Evolutionary conservation across 1,139 yeast species (phyloP).

Genomic region (Blastobotrys indianensis): DNA sequence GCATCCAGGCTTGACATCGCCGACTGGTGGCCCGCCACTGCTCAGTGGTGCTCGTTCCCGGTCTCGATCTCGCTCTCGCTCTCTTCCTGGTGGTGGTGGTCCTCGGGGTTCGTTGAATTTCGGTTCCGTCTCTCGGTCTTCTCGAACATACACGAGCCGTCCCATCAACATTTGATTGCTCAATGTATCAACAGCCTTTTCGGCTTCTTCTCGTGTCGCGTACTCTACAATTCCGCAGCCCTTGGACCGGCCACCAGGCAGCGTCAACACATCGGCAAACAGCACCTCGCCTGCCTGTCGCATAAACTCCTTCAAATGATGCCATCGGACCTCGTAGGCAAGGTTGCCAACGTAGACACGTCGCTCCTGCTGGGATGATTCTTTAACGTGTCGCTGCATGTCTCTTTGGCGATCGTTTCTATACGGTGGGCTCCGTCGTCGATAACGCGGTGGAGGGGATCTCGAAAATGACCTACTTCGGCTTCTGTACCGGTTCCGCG

Average conservation of each 20-base stretch:
- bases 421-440: constrained; percentile 11
- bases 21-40: constrained; percentile 1
- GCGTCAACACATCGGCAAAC: constrained; percentile 82
- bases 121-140: constrained; percentile 37
- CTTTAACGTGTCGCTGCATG: not conserved
- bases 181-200: constrained; percentile 63
- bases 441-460: constrained; percentile 8
- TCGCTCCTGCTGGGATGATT: constrained; percentile 28
- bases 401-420: not conserved
- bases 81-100: constrained; percentile 15
- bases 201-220: constrained; percentile 59
- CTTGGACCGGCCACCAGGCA: constrained; percentile 74
- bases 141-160: constrained; percentile 85
- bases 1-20: constrained; percentile 26
- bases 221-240: constrained; percentile 82
- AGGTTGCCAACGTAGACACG: constrained; percentile 53
- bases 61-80: constrained; percentile 12
- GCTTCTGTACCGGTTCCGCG: constrained; percentile 2
- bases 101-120: constrained; percentile 12
- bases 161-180: constrained; percentile 67
- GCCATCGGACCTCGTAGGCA: constrained; percentile 57
- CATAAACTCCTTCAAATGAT: constrained; percentile 57
- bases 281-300: constrained; percentile 65
- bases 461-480: constrained; percentile 8
- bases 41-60: constrained; percentile 9